Evolutionary conservation across 1,284 basidiomycete genomes (phyloP), one percentile per base, ranked within the genome.

Genomic region (Pseudozyma tsukubaensis): DNA sequence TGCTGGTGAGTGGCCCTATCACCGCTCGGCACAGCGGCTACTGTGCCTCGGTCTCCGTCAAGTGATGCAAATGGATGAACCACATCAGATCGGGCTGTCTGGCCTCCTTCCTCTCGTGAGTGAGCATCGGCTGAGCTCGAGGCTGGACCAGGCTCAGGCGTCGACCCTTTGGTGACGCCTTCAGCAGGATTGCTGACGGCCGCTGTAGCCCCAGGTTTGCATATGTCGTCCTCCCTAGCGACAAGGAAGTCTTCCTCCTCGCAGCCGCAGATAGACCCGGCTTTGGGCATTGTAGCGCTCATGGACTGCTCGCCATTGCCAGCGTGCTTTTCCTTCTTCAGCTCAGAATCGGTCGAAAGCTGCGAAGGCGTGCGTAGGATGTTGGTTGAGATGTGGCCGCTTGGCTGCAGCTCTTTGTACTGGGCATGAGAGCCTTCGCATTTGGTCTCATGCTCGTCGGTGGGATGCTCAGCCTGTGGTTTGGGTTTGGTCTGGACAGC

Each of bases 211-310:
- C 55, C 37, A 1, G 59, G 60, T 51, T 53, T 62, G 11, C 66
- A 48, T 29, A 69, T 48, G 14, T 69, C 66, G 24, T 63, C 66
- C 39, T 63, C 59, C 37, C 56, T 29, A 5, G 56, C 56, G n/a
- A 63, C 66, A 16, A 69, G 47, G 14, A 50, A 55, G 37, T 63
- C 60, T 14, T 69, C 59, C 48, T 69, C 48, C 21, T 37, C 14
- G 37, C 66, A 51, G 5, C 32, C 44, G 52, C 66, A 63, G 34
- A 69, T 48, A 4, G 56, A 24, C 4, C 18, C 52, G 1, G 3
- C 11, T 5, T 37, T 37, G 11, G 47, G 34, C 6, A 21, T 21
- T 8, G 14, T 19, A 32, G 21, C 14, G 9, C 40, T 42, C 3
- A 13, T 32, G 24, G 24, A 29, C 6, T 29, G 24, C 24, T n/a